Conservation (phyloP, 1,139 yeast genomes). For the Saccharomyces hybrid region DNA sequence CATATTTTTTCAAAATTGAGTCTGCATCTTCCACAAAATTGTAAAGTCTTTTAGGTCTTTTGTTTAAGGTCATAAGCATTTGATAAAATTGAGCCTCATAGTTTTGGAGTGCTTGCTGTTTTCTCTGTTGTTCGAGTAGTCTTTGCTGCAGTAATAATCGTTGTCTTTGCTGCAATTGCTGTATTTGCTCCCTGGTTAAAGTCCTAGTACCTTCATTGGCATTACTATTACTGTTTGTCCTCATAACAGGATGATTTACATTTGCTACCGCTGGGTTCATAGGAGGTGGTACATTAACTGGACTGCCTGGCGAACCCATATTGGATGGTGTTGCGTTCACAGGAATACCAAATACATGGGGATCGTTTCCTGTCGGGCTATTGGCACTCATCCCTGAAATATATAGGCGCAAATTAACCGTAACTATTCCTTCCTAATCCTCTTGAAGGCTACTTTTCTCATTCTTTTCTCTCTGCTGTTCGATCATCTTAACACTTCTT, state of each 20-base stretch:
- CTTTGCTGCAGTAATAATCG: constrained; percentile 32
- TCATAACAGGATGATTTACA: not conserved
- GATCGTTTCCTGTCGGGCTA: constrained; percentile 15
- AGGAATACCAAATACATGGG: not conserved
- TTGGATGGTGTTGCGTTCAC: not conserved
- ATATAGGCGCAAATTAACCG: not conserved
- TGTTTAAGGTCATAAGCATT: constrained; percentile 26
- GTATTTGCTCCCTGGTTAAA: constrained; percentile 16
- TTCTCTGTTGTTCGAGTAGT: constrained; percentile 34
- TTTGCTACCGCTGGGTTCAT: not conserved
- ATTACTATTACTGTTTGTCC: constrained; percentile 2
- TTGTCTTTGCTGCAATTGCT: constrained; percentile 26
- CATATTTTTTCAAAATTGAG: constrained; percentile 69
- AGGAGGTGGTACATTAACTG: constrained; percentile 8
- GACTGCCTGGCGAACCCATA: constrained; percentile 8
- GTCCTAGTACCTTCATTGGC: constrained; percentile 15
- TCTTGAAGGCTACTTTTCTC: not conserved
- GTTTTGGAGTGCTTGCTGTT: constrained; percentile 38
- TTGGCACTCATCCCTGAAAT: not conserved
- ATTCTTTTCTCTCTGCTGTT: not conserved
- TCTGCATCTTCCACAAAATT: constrained; percentile 65
- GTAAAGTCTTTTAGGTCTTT: constrained; percentile 40
- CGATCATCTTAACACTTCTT: not conserved
- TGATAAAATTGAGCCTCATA: constrained; percentile 38
- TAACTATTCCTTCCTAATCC: not conserved